Percentiles rank a stretch among this genome's conserved stretches.
Conservation (phyloP, 2,329 filamentous ascomycete genomes). For the Huntiella savannae region DNA sequence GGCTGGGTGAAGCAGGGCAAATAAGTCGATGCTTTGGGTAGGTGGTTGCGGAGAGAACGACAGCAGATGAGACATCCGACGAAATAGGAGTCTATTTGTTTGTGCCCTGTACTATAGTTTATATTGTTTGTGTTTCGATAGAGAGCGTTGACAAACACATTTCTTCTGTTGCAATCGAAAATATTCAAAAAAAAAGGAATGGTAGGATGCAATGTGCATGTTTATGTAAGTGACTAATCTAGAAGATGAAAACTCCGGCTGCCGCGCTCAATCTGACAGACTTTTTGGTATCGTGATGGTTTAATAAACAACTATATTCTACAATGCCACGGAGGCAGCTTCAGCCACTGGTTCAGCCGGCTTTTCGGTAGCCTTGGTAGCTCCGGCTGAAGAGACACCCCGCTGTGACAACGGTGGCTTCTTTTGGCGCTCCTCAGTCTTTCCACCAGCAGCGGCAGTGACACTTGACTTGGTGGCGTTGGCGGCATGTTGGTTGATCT, state of each 20-base stretch:
- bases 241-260: slow-evolving; percentile 3
- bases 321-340: not conserved
- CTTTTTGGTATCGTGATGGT: slow-evolving; percentile 1
- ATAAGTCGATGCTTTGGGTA: slow-evolving; percentile 23
- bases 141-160: slow-evolving; percentile 8
- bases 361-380: slow-evolving; percentile 3
- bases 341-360: not conserved
- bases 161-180: slow-evolving; percentile 8
- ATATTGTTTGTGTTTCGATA: slow-evolving; percentile 8
- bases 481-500: slow-evolving; percentile 15
- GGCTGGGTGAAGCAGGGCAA: slow-evolving; percentile 83
- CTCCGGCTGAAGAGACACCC: slow-evolving; percentile 12
- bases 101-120: slow-evolving; percentile 11
- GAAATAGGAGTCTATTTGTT: not conserved
- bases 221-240: too few relatives aligned
- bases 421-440: slow-evolving; percentile 18
- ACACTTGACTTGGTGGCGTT: slow-evolving; percentile 17
- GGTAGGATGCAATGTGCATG: not conserved
- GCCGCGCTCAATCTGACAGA: not conserved
- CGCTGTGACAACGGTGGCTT: slow-evolving; percentile 21
- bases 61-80: not conserved
- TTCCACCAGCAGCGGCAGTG: slow-evolving; percentile 29
- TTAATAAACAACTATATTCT: not conserved
- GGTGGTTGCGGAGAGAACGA: slow-evolving; percentile 1
- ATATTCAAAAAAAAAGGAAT: slow-evolving; percentile 1